phyloP scores from a whole-genome alignment of 1,284 basidiomycete genomes.

The Irpex sp. region DNA sequence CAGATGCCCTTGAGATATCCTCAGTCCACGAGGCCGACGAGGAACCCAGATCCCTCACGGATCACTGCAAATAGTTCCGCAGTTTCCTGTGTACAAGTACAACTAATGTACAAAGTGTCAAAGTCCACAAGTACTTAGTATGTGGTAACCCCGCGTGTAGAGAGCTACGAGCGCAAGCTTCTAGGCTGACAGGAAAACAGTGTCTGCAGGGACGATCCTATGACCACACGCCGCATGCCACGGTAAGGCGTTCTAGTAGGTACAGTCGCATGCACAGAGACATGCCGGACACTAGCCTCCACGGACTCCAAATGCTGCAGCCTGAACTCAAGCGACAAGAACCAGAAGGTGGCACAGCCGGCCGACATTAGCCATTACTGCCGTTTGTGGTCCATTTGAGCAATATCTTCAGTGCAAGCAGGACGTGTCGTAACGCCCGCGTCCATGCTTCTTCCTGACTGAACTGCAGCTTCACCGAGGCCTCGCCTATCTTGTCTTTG shows the following conservation, averaged over 20 bases:
- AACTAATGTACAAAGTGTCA: not conserved
- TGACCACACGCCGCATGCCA: not conserved
- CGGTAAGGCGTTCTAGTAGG: not conserved
- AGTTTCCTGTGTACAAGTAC: not conserved
- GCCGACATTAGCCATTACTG: conserved; percentile 45
- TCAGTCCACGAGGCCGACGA: not conserved
- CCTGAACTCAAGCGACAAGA: not conserved
- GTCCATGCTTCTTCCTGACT: conserved; percentile 97
- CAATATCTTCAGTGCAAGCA: conserved; percentile 84
- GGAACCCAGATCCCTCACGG: not conserved
- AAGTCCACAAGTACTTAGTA: not conserved
- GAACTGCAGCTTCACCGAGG: conserved; percentile 91
- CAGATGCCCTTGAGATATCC: not conserved
- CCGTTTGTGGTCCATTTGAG: conserved; percentile 83
- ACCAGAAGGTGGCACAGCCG: too few species aligned
- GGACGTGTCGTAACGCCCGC: conserved; percentile 85
- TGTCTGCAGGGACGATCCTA: not conserved
- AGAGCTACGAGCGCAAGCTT: not conserved
- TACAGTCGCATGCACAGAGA: not conserved
- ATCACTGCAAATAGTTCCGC: not conserved
- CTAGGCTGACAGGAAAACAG: not conserved
- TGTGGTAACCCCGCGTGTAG: not conserved
- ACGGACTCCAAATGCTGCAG: not conserved
- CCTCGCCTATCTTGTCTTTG: conserved; percentile 95
- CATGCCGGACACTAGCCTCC: not conserved